These are phyloP conservation scores for Rhizoctonia solani DNA, from an alignment of 1,284 basidiomycete species.

Conservation along the genomic window DNA sequence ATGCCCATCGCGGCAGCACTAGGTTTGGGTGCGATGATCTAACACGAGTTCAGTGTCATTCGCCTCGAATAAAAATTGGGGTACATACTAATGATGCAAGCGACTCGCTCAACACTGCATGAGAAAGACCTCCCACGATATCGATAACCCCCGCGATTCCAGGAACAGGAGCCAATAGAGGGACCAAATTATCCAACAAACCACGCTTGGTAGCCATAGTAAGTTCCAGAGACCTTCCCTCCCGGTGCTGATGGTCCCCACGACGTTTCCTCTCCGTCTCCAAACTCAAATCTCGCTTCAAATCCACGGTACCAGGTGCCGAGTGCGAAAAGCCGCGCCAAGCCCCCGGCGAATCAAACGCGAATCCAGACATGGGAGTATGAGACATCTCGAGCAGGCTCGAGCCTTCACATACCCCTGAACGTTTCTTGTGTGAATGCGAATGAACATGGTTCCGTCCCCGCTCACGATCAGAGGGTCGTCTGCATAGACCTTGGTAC, in stretches of 20 bases:
- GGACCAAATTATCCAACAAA: constrained; percentile 1
- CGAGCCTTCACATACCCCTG: neutral
- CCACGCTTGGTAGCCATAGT: constrained; percentile 9
- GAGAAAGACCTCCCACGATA: neutral
- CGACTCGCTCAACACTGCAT: constrained; percentile 18
- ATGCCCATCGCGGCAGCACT: neutral
- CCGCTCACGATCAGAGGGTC: constrained; percentile 18
- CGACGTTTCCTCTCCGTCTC: neutral
- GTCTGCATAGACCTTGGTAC: constrained; percentile 18
- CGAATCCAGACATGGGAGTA: neutral
- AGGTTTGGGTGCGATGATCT: constrained; percentile 21
- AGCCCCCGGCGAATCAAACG: neutral
- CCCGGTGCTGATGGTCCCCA: neutral
- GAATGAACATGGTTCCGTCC: constrained; percentile 13
- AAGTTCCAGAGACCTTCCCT: neutral
- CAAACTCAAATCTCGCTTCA: neutral
- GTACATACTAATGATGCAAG: constrained; percentile 19
- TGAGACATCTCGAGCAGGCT: neutral
- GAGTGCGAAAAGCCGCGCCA: neutral
- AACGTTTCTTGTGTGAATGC: constrained; percentile 4
- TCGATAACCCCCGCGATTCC: constrained; percentile 10
- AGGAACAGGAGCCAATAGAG: constrained; percentile 4
- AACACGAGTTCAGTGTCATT: neutral
- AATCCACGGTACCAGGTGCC: neutral
- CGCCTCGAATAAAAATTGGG: neutral